Base-by-base conservation (phyloP, 495 filamentous ascomycete species). In the Neurospora pannonica region DNA sequence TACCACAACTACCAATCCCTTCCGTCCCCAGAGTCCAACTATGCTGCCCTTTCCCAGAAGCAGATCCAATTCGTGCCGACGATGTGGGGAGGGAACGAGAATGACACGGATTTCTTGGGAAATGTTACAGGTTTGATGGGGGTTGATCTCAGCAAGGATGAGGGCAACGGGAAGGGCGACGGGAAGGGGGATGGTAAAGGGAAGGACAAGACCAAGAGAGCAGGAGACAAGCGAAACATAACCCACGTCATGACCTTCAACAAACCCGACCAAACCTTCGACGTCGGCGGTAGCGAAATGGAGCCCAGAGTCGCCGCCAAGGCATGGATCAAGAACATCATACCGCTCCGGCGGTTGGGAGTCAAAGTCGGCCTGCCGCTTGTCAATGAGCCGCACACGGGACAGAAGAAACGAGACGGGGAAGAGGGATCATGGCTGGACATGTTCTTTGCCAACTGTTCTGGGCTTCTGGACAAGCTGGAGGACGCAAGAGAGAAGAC, bases 1-100 rank as follows among this genome's bases (percentile, higher is more conserved):
- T 92, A 92, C 82, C 91, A 92, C 85, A 92, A 91, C 83, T 92
- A 91, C 81, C 75, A 75, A 9, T 78, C 81, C 54, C 76, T 78
- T 19, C 86, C 86, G 34, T 84, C 89, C 0, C 42, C 80, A 6
- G 77, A 78, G 24, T 67, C 54, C 13, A 28, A 67, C 24, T 86
- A 85, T 77, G 71, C 77, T 31, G 78, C 79, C 73, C 71, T 75
- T 70, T 39, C 77, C 38, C 75, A 83, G 74, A 31, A 76, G 76
- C 40, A 81, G 8, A 79, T 92, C 71, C 77, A 90, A 71, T 93
- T 90, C 76, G 88, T 93, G 38, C 90, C 90, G 21, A 91, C 89
- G 87, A 85, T 91, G 54, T 92, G 88, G 89, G 90, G 90, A 31
- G 80, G 81, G 36, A 85, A 81, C 70, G 73, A 70, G 71, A 82